Evolutionary conservation across 805 yeast species (phyloP).

Genomic region (Millerozyma acaciae): DNA sequence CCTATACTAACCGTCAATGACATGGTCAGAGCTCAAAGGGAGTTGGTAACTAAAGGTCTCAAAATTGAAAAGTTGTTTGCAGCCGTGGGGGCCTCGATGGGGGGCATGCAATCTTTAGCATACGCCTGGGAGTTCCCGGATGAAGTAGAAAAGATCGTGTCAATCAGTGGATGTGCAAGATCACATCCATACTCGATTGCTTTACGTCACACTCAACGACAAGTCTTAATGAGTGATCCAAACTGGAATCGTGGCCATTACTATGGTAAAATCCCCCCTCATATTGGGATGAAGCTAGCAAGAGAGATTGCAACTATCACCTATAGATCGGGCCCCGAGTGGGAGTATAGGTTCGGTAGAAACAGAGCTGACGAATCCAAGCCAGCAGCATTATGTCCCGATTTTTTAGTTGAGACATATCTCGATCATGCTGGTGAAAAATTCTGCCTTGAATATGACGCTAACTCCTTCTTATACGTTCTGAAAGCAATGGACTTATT

Average conservation of each 20-base stretch:
- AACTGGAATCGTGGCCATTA: constrained; percentile 91
- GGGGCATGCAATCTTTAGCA: constrained; percentile 97
- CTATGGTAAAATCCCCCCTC: constrained; percentile 80
- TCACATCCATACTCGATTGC: constrained; percentile 95
- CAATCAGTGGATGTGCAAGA: constrained; percentile 90
- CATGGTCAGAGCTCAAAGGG: constrained; percentile 85
- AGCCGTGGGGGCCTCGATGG: constrained; percentile 89
- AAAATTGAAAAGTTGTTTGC: constrained; percentile 67
- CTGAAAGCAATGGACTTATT: constrained; percentile 95
- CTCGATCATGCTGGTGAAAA: constrained; percentile 94
- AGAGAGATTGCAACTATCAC: constrained; percentile 93
- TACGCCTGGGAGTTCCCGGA: constrained; percentile 81
- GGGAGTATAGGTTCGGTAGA: constrained; percentile 91
- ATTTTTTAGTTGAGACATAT: constrained; percentile 87
- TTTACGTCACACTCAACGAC: constrained; percentile 88
- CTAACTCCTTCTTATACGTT: constrained; percentile 81
- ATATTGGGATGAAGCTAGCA: constrained; percentile 91
- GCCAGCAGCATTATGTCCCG: constrained; percentile 89
- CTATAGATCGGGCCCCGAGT: constrained; percentile 93
- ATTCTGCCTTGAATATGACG: constrained; percentile 86
- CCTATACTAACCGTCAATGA: constrained; percentile 84
- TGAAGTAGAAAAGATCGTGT: constrained; percentile 64
- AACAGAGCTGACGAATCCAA: constrained; percentile 75
- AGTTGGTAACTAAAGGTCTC: constrained; percentile 58
- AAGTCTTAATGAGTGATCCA: constrained; percentile 90